These are phyloP conservation scores for Flaveria ramosissima DNA, from an alignment of 129 eudicot species.

Conservation along the genomic window DNA sequence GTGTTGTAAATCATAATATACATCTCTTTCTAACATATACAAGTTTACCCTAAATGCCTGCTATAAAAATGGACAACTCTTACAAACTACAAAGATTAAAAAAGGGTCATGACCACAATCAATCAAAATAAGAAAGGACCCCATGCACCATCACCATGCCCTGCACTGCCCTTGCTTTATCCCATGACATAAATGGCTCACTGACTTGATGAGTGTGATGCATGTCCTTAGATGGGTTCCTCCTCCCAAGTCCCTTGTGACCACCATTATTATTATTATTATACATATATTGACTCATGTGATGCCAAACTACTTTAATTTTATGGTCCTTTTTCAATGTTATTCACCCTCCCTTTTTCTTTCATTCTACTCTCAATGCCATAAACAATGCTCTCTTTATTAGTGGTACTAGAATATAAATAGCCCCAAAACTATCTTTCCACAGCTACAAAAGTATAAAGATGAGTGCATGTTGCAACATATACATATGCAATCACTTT, in stretches of 20 bases:
- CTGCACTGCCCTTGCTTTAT: constrained; percentile 32
- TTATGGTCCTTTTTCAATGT: constrained; percentile 21
- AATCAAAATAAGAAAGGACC: constrained; percentile 23
- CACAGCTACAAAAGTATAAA: not conserved
- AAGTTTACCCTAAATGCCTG: constrained; percentile 19
- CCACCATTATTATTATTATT: constrained; percentile 40
- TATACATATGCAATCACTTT: constrained; percentile 7
- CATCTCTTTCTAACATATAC: not conserved
- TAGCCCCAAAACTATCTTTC: not conserved
- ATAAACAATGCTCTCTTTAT: constrained; percentile 8
- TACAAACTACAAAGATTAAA: not conserved
- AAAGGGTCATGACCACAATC: constrained; percentile 22
- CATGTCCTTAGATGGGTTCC: constrained; percentile 36
- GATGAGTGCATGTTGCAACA: constrained; percentile 10
- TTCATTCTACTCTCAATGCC: constrained; percentile 1
- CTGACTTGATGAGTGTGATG: constrained; percentile 27
- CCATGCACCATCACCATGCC: constrained; percentile 27
- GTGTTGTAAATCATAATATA: not conserved
- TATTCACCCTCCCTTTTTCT: not conserved
- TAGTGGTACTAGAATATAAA: constrained; percentile 29
- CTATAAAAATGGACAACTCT: not conserved
- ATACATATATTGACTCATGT: constrained; percentile 11
- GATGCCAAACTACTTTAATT: constrained; percentile 24
- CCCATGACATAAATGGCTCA: constrained; percentile 40
- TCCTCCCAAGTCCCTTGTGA: constrained; percentile 41